Percentiles rank a stretch among this genome's conserved stretches.
phyloP scores from a whole-genome alignment of 306 rosid species.

The Rosa chinensis region DNA sequence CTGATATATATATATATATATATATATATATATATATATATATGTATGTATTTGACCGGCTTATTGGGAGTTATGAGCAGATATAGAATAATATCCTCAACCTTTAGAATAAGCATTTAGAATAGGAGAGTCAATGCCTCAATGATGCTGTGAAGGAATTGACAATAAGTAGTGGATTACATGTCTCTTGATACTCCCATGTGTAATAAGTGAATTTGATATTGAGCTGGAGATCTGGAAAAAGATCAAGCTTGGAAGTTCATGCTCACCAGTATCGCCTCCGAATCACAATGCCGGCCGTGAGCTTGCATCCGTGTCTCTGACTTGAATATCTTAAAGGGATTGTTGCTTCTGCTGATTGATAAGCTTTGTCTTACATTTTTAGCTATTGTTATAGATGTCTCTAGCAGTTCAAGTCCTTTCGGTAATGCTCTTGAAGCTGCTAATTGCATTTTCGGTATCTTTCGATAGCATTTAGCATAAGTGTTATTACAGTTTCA shows the following conservation, averaged over 20 bases:
- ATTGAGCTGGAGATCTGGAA: slow-evolving; percentile 20
- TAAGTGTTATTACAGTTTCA: neutral
- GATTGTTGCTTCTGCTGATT: neutral
- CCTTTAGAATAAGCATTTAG: neutral
- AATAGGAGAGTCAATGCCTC: slow-evolving; percentile 3
- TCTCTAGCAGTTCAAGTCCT: neutral
- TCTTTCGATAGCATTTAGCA: neutral
- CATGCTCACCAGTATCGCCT: neutral
- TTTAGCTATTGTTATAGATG: neutral
- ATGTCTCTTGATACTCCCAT: slow-evolving; percentile 22
- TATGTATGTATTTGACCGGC: neutral
- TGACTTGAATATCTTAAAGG: neutral
- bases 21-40: no score
- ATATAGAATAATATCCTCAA: neutral
- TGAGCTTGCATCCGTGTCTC: neutral
- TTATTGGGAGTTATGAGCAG: slow-evolving; percentile 2
- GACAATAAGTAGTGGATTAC: slow-evolving; percentile 34
- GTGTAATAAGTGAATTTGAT: slow-evolving; percentile 12
- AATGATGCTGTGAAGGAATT: slow-evolving; percentile 3
- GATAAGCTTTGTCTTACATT: neutral
- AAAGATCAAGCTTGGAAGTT: slow-evolving; percentile 3
- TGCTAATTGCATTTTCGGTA: neutral
- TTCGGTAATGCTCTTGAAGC: neutral
- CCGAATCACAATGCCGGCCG: neutral
- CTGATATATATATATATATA: no score